A percentile compares a stretch with the other conserved stretches of the same genome.
Evolutionary conservation across 2,329 filamentous ascomycete species (phyloP).

Genomic region (Trichoderma breve): DNA sequence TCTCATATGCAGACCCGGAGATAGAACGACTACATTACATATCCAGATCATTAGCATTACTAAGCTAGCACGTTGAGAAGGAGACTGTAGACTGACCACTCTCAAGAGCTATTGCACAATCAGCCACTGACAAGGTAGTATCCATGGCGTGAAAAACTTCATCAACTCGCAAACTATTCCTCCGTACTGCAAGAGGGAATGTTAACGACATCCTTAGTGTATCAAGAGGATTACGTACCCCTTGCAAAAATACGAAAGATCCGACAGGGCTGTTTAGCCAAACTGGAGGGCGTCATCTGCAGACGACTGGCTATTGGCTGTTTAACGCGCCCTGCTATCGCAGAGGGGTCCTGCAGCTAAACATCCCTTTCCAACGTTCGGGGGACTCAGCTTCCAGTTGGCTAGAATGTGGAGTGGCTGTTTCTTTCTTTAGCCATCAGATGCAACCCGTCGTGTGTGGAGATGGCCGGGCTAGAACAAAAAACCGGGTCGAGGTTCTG

Average conservation of each 20-base stretch:
- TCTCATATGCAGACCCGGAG: not conserved
- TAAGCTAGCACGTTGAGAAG: not conserved
- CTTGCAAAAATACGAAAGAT: not conserved
- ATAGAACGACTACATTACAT: not conserved
- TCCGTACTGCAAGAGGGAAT: not conserved
- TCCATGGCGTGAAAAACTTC: not conserved
- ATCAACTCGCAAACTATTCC: not conserved
- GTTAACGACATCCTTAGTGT: not conserved
- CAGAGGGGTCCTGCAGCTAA: not conserved
- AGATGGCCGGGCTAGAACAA: not conserved
- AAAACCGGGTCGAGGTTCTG: not conserved
- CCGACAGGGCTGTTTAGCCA: not conserved
- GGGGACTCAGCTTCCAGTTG: not conserved
- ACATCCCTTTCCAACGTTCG: not conserved
- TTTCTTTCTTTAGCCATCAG: not conserved
- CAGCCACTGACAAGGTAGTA: not conserved
- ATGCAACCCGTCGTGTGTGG: not conserved
- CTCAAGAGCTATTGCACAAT: not conserved
- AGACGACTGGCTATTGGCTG: not conserved
- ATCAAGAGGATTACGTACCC: not conserved
- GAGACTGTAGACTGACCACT: not conserved
- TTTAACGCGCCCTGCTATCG: not conserved
- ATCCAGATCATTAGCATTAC: not conserved
- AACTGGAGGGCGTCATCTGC: not conserved
- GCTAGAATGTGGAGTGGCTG: not conserved